A percentile compares a stretch with the other conserved stretches of the same genome.
Conservation (phyloP, 1,139 yeast species). For the Saccharomyces hybrid region DNA sequence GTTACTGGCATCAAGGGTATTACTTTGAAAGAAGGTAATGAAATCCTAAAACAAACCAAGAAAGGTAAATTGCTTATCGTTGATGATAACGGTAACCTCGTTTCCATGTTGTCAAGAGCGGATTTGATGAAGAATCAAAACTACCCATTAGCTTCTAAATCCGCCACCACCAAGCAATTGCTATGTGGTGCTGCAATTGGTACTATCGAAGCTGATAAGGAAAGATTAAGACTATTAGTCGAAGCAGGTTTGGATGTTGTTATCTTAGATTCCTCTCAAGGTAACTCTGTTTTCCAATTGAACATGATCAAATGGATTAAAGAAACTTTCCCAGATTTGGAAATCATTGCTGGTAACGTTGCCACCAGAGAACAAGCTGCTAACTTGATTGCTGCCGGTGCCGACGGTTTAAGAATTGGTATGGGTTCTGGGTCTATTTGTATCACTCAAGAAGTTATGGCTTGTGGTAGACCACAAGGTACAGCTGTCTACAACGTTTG, state of each 20-base stretch:
- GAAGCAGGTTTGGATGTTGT: slow-evolving; percentile 98
- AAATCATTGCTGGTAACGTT: slow-evolving; percentile 96
- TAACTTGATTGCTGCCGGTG: slow-evolving; percentile 87
- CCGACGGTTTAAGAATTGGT: slow-evolving; percentile 97
- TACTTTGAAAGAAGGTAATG: slow-evolving; percentile 78
- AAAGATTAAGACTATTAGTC: slow-evolving; percentile 74
- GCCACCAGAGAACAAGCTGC: slow-evolving; percentile 99
- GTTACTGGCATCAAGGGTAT: slow-evolving; percentile 81
- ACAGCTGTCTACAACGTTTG: slow-evolving; percentile 46
- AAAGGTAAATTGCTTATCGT: slow-evolving; percentile 97
- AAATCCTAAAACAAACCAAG: slow-evolving; percentile 82
- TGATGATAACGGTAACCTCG: slow-evolving; percentile 66
- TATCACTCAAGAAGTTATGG: slow-evolving; percentile 99
- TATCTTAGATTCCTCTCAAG: slow-evolving; percentile 92
- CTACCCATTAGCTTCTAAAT: slow-evolving; percentile 92
- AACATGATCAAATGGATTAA: slow-evolving; percentile 92
- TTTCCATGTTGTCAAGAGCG: slow-evolving; percentile 87
- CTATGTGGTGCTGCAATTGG: slow-evolving; percentile 99
- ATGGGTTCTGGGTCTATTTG: slow-evolving; percentile 99
- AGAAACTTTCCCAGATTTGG: slow-evolving; percentile 64
- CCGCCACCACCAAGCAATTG: slow-evolving; percentile 86
- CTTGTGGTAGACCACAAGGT: slow-evolving; percentile 99
- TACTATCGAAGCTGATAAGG: slow-evolving; percentile 82
- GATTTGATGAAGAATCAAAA: slow-evolving; percentile 94
- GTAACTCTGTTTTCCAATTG: slow-evolving; percentile 91